Percentiles rank a stretch among this genome's conserved stretches.
phyloP scores from a whole-genome alignment of 2,329 filamentous ascomycete genomes.

The Cercospora sp. region DNA sequence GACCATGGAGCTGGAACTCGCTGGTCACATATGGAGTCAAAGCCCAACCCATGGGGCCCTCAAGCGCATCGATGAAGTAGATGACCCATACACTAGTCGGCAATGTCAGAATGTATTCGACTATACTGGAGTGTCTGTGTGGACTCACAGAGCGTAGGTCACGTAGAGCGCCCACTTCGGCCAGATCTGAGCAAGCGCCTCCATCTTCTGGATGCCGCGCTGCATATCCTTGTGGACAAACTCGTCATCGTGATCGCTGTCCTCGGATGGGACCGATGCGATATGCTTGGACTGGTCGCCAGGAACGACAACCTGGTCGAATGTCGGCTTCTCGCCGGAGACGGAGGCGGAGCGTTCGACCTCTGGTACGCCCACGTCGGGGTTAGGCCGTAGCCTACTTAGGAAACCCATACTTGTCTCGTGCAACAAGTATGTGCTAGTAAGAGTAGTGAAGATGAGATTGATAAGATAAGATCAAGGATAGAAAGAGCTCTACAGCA shows the following conservation, averaged over 20 bases:
- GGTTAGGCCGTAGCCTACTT: constrained; percentile 11
- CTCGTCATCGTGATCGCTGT: constrained; percentile 25
- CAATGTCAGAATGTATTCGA: not conserved
- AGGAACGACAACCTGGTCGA: constrained; percentile 5
- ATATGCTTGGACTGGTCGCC: constrained; percentile 20
- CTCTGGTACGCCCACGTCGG: constrained; percentile 14
- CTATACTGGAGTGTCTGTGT: too few relatives aligned
- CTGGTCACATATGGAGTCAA: constrained; percentile 45
- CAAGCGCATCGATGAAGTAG: constrained; percentile 52
- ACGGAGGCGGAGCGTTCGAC: not conserved
- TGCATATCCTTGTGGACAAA: constrained; percentile 23
- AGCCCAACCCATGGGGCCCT: constrained; percentile 29
- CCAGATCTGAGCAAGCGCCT: constrained; percentile 26
- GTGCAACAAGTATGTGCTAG: not conserved
- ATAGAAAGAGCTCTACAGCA: not conserved
- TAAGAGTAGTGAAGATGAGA: not conserved
- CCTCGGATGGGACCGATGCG: constrained; percentile 12
- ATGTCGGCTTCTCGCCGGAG: not conserved
- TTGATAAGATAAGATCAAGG: constrained; percentile 13
- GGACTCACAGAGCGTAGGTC: constrained; percentile 19
- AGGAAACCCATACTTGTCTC: constrained; percentile 11
- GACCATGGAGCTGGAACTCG: constrained; percentile 38
- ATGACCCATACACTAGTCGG: constrained; percentile 47
- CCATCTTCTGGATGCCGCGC: constrained; percentile 24
- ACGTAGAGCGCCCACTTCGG: constrained; percentile 18